Base-by-base conservation (phyloP, 768 basidiomycete genomes). In the Termitomyces titanicus region DNA sequence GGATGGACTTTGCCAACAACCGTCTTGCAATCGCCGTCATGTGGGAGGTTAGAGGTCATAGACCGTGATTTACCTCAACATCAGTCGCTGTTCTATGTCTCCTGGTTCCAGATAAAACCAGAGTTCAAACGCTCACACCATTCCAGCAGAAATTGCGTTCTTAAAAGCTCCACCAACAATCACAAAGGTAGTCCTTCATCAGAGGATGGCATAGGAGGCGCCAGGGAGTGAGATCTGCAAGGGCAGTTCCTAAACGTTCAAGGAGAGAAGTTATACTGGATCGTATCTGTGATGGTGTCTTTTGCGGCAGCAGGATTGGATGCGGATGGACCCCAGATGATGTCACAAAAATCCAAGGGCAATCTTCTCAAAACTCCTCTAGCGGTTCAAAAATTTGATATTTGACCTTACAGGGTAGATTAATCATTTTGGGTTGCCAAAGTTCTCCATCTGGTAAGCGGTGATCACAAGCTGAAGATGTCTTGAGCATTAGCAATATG, bases 211-310 rank as follows among this genome's bases (percentile, higher is more conserved):
- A 49, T 0, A 70, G 43, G 22, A 70, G 63, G 11, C 55, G 39
- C 2, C 66, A 53, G 0, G 67, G 62, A 2, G 68, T 70, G 1
- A 69, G 40, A 48, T 70, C 68, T 1, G 68, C 55, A 7, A 69
- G 50, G 27, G 7, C 37, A 12, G 37, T 37, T 13, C 49, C 37
- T 29, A 50, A 5, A 8, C 10, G 24, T 39, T 50, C 25, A 20
- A 50, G 37, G 3, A 38, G 37, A 3, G 1, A 1, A 13, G 62
- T 62, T 13, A 58, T 37, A 0, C 38, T 54, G 3, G 64, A 12
- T 2, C 25, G 25, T 2, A 67, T 46, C 0, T 18, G n/a, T 2
- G 56, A 51, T 1, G 67, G 68, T 22, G 63, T 67, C 35, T 64
- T 66, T 8, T 25, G 25, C 0, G 63, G 64, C 5, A 65, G 31